phyloP scores from a whole-genome alignment of 192 early-diverging fungal species.

The Entophlyctis helioformis region DNA sequence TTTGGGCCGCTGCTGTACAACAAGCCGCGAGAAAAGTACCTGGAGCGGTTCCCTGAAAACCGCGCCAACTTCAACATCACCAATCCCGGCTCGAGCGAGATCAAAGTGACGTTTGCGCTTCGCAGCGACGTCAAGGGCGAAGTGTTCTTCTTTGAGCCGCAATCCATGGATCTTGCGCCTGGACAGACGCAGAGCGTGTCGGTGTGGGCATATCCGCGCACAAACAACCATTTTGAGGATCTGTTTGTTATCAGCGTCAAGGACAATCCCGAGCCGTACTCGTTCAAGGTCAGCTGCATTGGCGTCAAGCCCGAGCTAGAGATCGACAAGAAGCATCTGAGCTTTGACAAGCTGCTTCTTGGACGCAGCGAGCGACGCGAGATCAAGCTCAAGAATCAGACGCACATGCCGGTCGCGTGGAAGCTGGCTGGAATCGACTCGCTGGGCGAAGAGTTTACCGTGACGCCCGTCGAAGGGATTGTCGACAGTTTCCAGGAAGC shows the following conservation, averaged over 20 bases:
- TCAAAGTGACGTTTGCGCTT: constrained; percentile 32
- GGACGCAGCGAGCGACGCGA: constrained; percentile 38
- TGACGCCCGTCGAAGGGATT: constrained; percentile 37
- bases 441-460: constrained; percentile 47
- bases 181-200: constrained; percentile 27
- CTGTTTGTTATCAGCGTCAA: constrained; percentile 41
- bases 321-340: constrained; percentile 42
- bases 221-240: constrained; percentile 34
- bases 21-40: constrained; percentile 48
- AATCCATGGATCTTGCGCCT: constrained; percentile 24
- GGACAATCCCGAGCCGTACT: constrained; percentile 52
- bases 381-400: constrained; percentile 41
- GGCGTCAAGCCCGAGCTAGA: constrained; percentile 52
- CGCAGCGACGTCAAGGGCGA: constrained; percentile 41
- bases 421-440: constrained; percentile 39
- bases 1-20: constrained; percentile 49
- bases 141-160: constrained; percentile 48
- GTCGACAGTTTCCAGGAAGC: constrained; percentile 31
- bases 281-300: constrained; percentile 37
- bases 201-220: constrained; percentile 43
- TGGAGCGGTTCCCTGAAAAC: constrained; percentile 46
- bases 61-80: constrained; percentile 30
- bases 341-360: constrained; percentile 50
- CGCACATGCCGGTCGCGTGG: constrained; percentile 37
- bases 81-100: constrained; percentile 28